phyloP scores from a whole-genome alignment of 2,329 filamentous ascomycete genomes.

The Nigrograna mackinnonii region DNA sequence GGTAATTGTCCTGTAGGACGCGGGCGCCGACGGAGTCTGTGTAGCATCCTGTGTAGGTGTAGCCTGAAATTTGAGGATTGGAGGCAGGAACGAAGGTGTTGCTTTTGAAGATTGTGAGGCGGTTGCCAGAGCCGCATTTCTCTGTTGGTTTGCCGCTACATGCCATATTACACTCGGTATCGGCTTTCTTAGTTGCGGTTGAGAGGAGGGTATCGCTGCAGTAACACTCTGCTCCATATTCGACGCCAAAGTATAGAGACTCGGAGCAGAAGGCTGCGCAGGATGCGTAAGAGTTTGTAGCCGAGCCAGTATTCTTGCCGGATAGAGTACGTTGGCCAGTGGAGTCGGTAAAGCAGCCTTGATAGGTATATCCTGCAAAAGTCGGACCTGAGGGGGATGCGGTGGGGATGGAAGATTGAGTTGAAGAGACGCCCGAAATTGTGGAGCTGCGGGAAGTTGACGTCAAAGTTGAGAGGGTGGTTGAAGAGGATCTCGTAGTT shows the following conservation, averaged over 20 bases:
- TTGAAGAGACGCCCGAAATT: not conserved
- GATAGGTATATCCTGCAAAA: slow-evolving; percentile 21
- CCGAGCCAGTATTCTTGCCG: slow-evolving; percentile 7
- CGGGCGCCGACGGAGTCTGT: slow-evolving; percentile 18
- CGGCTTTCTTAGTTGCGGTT: slow-evolving; percentile 2
- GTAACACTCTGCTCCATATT: slow-evolving; percentile 32
- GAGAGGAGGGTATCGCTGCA: slow-evolving; percentile 42
- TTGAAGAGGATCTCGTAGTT: not conserved
- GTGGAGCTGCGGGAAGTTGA: slow-evolving; percentile 1
- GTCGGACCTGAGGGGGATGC: slow-evolving; percentile 11
- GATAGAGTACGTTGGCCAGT: slow-evolving; percentile 15
- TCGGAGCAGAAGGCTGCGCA: slow-evolving; percentile 23
- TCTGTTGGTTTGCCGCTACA: slow-evolving; percentile 16
- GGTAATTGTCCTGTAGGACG: slow-evolving; percentile 8
- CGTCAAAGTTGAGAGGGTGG: not conserved
- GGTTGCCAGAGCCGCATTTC: slow-evolving; percentile 19
- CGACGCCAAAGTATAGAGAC: slow-evolving; percentile 25
- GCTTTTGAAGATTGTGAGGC: slow-evolving; percentile 22
- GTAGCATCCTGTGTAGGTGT: slow-evolving; percentile 26
- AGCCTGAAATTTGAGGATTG: slow-evolving; percentile 17
- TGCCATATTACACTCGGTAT: slow-evolving; percentile 19
- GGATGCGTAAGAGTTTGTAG: slow-evolving; percentile 14
- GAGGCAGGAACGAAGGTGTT: slow-evolving; percentile 4
- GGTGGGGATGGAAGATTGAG: slow-evolving; percentile 9
- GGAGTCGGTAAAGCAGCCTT: slow-evolving; percentile 21